Conservation (phyloP, 768 basidiomycete genomes). For the Trichaptum fuscoviolaceum region DNA sequence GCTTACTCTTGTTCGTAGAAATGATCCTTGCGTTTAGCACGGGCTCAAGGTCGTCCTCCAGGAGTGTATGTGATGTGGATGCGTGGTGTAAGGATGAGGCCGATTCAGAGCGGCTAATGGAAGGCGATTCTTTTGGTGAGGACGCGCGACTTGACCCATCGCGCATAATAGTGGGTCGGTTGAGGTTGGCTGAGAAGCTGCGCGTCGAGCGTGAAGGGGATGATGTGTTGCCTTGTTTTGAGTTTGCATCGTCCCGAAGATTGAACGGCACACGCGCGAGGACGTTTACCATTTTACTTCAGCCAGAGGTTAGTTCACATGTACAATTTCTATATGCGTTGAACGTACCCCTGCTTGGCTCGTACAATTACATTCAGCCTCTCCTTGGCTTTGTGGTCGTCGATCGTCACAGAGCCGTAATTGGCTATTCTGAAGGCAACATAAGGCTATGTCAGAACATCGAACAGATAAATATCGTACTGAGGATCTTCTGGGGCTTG, state of each 20-base stretch:
- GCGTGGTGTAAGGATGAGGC: conserved; percentile 26
- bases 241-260: conserved; percentile 37
- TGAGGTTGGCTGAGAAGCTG: conserved; percentile 26
- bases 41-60: conserved; percentile 23
- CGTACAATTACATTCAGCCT: conserved; percentile 52
- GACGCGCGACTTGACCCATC: conserved; percentile 17
- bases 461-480: conserved; percentile 17
- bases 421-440: neutral
- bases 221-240: conserved; percentile 17
- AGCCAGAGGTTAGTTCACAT: conserved; percentile 4
- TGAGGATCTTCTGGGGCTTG: conserved; percentile 22
- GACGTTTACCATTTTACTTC: conserved; percentile 69
- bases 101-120: conserved; percentile 25
- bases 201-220: conserved; percentile 26
- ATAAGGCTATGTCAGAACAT: neutral
- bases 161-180: conserved; percentile 8
- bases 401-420: conserved; percentile 24
- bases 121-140: conserved; percentile 23
- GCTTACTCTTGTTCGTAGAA: conserved; percentile 8
- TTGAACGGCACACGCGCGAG: conserved; percentile 57
- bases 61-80: conserved; percentile 24
- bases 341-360: conserved; percentile 53
- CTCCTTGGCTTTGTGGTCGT: conserved; percentile 47
- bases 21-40: conserved; percentile 26
- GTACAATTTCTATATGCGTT: neutral